Conservation (phyloP, 139 green algal species). For the Closterium sp. region DNA sequence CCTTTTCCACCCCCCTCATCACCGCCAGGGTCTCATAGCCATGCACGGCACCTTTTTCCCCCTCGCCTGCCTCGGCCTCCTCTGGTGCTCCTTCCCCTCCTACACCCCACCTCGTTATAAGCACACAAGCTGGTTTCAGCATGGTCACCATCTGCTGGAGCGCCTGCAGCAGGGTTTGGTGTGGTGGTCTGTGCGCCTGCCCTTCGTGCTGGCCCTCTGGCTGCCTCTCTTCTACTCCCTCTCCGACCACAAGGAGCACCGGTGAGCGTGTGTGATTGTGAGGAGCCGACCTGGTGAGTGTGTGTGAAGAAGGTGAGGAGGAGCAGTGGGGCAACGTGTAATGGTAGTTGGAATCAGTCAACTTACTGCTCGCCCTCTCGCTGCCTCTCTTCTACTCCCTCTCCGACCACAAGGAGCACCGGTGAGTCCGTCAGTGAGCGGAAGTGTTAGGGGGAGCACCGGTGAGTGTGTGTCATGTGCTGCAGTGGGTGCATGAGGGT, state of each 20-base stretch:
- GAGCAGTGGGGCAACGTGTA: too few species aligned
- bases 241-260: neutral
- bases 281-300: neutral
- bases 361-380: neutral
- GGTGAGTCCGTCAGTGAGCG: neutral
- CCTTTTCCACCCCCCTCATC: neutral
- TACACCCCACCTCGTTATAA: neutral
- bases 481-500: too few species aligned
- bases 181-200: neutral
- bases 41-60: neutral
- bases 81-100: neutral
- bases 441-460: too few species aligned
- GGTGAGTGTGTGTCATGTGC: neutral
- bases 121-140: too few species aligned
- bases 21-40: neutral
- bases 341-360: too few species aligned
- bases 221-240: neutral
- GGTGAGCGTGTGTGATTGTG: neutral
- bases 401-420: neutral
- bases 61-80: neutral
- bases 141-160: neutral
- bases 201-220: neutral
- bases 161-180: neutral
- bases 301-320: too few species aligned
- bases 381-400: neutral